A percentile compares a stretch with the other conserved stretches of the same genome.
Conservation (phyloP, 768 basidiomycete genomes). For the Pulveroboletus sp. region DNA sequence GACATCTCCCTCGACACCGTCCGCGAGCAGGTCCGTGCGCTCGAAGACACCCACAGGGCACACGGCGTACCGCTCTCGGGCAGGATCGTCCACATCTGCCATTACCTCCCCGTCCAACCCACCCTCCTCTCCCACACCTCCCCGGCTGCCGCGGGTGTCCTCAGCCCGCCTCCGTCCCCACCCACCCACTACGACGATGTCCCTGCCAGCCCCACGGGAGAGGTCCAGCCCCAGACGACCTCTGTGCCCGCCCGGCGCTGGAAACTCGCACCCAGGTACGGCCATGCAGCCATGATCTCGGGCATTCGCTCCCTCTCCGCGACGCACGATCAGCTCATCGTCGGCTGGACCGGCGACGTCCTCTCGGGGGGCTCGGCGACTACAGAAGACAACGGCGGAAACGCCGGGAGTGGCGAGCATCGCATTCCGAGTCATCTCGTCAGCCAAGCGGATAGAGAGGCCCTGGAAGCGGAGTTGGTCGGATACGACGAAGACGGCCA, state of each 20-base stretch:
- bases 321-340: conserved; percentile 86
- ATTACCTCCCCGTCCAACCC: conserved; percentile 80
- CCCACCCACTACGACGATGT: conserved; percentile 55
- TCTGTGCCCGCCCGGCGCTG: conserved; percentile 44
- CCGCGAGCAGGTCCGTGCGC: conserved; percentile 63
- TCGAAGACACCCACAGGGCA: conserved; percentile 70
- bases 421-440: conserved; percentile 49
- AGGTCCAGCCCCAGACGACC: conserved; percentile 4
- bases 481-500: conserved; percentile 43
- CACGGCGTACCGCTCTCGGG: conserved; percentile 78
- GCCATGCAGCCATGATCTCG: conserved; percentile 93
- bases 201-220: conserved; percentile 32
- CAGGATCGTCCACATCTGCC: conserved; percentile 88
- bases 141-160: conserved; percentile 43
- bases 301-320: conserved; percentile 83
- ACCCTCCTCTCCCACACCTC: conserved; percentile 47
- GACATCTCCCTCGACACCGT: conserved; percentile 71
- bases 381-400: conserved; percentile 22
- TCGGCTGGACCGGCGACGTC: conserved; percentile 95
- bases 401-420: conserved; percentile 27
- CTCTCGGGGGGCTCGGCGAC: conserved; percentile 38
- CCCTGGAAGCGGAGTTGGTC: conserved; percentile 63
- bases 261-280: conserved; percentile 77
- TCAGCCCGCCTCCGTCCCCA: conserved; percentile 78
- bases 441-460: conserved; percentile 57